Evolutionary conservation across 2,329 filamentous ascomycete genomes (phyloP), one percentile per base, ranked within the genome.

Genomic region (Mycogone perniciosa): DNA sequence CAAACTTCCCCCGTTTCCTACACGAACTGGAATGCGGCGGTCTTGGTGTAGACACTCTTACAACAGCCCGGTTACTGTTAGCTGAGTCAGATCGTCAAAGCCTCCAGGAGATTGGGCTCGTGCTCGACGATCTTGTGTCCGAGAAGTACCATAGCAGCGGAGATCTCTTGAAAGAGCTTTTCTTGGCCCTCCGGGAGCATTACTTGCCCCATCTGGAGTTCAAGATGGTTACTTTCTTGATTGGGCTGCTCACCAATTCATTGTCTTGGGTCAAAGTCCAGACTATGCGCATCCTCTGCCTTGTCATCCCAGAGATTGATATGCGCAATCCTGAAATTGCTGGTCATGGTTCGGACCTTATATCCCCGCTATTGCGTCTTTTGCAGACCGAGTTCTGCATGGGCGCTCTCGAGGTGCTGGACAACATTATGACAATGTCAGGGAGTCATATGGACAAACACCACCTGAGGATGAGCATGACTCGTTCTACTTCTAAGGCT

Each of bases 391-490:
- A 95, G 54, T 91, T 91, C 61, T 97, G 91, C 66, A 89, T 93
- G 67, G 87, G 96, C 62, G 93, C 93, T 8, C 74, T 99, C 7
- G 84, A 89, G 57, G 92, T 99, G 1, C 75, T 99, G 52, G 93
- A 99, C 67, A 88, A 92, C 57, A 93, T 97, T 60, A 95, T 96
- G 80, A 89, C 88, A 30, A 92, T 97, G 75, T 90, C 90, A 0
- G 88, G 89, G 4, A 90, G 88, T 31, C 87, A 92, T 1, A 89
- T 96, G 79, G 93, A 97, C 67, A 89, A 88, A 60, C 89, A 96
- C 60, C 90, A 97, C 63, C 73, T 99, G 52, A 84, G 93, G 37
- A 99, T 99, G 95, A 97, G 92, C 68, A 96, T 99, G 89, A 91
- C 90, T 5, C 86, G 88, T 9, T 85, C 88, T 1, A 89, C 90